phyloP scores from a whole-genome alignment of 2,329 filamentous ascomycete species.

The Beauveria brongniartii region DNA sequence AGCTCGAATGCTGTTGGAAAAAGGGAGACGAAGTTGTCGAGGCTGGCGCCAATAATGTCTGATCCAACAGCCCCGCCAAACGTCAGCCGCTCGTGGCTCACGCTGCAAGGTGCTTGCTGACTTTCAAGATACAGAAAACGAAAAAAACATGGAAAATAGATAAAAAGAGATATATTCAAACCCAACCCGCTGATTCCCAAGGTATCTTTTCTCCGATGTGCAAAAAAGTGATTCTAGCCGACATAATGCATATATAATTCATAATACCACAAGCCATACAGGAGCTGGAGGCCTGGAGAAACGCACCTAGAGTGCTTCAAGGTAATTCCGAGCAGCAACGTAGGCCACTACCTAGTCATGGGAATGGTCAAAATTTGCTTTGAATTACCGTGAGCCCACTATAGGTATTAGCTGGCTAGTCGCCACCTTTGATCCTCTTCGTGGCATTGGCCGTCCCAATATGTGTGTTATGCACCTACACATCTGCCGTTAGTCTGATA shows the following conservation, averaged over 20 bases:
- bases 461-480: conserved; percentile 75
- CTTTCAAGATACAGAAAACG: too few species aligned
- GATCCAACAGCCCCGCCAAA: not conserved
- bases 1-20: not conserved
- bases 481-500: conserved; percentile 10
- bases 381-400: too few species aligned
- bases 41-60: not conserved
- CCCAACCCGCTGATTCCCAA: conserved; percentile 5
- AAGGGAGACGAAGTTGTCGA: not conserved
- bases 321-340: too few species aligned
- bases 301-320: too few species aligned
- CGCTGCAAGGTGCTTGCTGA: too few species aligned
- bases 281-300: too few species aligned
- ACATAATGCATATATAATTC: not conserved
- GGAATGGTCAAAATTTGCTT: too few species aligned
- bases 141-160: too few species aligned
- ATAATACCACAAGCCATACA: not conserved
- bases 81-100: not conserved
- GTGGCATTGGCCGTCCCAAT: conserved; percentile 81
- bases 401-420: conserved; percentile 15
- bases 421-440: conserved; percentile 45
- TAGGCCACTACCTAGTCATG: too few species aligned
- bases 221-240: not conserved
- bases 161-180: not conserved
- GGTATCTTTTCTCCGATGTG: conserved; percentile 8